These are phyloP conservation scores for Lachancea lanzarotensis DNA, from an alignment of 805 yeast species.

Conservation along the genomic window DNA sequence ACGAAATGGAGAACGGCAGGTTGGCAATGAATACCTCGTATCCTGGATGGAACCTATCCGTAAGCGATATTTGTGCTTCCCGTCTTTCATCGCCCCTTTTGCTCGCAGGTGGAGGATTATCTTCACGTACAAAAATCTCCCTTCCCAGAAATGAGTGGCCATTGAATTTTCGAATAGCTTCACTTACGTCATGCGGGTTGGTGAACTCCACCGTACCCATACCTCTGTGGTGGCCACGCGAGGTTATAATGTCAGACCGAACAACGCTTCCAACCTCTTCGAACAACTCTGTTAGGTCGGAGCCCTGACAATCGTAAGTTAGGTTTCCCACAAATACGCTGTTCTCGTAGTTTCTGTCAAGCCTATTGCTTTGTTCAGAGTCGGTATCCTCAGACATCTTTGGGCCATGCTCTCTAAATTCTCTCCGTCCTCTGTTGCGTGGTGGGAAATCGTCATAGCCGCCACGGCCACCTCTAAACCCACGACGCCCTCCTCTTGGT, in stretches of 20 bases:
- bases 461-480: conserved; percentile 6
- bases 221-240: conserved; percentile 76
- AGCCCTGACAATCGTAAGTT: conserved; percentile 56
- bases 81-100: conserved; percentile 21
- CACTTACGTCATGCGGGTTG: conserved; percentile 53
- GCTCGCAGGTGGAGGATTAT: conserved; percentile 69
- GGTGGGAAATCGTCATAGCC: conserved; percentile 31
- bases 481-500: conserved; percentile 10
- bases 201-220: conserved; percentile 88
- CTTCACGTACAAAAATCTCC: conserved; percentile 82
- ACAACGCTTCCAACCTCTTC: conserved; percentile 57
- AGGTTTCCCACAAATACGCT: conserved; percentile 70
- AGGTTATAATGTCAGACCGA: conserved; percentile 76
- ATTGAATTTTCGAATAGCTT: conserved; percentile 65
- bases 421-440: conserved; percentile 16
- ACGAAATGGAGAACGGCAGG: conserved; percentile 70
- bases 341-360: conserved; percentile 56
- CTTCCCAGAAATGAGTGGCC: conserved; percentile 63
- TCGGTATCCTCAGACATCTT: conserved; percentile 20
- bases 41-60: conserved; percentile 22
- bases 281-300: conserved; percentile 55
- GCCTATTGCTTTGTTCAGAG: conserved; percentile 33
- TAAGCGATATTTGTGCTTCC: conserved; percentile 2
- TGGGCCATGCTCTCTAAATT: conserved; percentile 14
- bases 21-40: conserved; percentile 71